A percentile compares a stretch with the other conserved stretches of the same genome.
phyloP scores from a whole-genome alignment of 2,329 filamentous ascomycete species.

The Botryotinia narcissicola region DNA sequence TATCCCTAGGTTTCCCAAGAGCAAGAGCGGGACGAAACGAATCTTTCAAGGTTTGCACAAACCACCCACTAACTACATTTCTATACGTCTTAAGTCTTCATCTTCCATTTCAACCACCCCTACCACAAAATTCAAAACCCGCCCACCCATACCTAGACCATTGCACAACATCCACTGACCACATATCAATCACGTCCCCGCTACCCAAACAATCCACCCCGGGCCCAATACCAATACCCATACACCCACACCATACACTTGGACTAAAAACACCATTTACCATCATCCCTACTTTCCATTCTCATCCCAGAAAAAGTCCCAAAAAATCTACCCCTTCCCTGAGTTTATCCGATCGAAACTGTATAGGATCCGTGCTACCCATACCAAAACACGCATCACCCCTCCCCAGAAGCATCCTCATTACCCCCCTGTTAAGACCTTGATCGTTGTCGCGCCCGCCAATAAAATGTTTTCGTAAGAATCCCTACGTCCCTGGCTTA shows the following conservation, averaged over 20 bases:
- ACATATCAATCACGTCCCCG: slow-evolving; percentile 13
- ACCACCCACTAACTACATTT: slow-evolving; percentile 11
- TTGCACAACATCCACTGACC: slow-evolving; percentile 11
- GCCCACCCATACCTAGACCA: slow-evolving; percentile 4
- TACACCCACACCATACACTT: neutral
- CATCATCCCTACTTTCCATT: slow-evolving; percentile 4
- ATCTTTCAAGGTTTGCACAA: slow-evolving; percentile 15
- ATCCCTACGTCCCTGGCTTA: slow-evolving; percentile 17
- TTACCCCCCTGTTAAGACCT: slow-evolving; percentile 18
- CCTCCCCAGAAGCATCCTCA: slow-evolving; percentile 19
- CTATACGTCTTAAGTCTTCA: neutral
- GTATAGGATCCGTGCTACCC: slow-evolving; percentile 21
- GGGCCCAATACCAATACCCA: slow-evolving; percentile 1
- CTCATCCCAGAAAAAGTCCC: neutral
- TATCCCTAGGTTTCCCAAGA: slow-evolving; percentile 14
- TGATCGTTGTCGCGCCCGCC: slow-evolving; percentile 21
- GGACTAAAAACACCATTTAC: neutral
- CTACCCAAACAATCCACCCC: slow-evolving; percentile 15
- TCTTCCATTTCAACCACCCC: slow-evolving; percentile 14
- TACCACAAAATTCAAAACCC: slow-evolving; percentile 9
- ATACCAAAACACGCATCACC: slow-evolving; percentile 18
- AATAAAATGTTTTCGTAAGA: slow-evolving; percentile 22
- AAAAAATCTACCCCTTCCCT: slow-evolving; percentile 15
- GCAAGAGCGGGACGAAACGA: slow-evolving; percentile 20
- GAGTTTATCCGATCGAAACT: slow-evolving; percentile 20